A percentile compares a stretch with the other conserved stretches of the same genome.
phyloP scores from a whole-genome alignment of 2,329 filamentous ascomycete species.

The Paracoccidioides brasiliensis region DNA sequence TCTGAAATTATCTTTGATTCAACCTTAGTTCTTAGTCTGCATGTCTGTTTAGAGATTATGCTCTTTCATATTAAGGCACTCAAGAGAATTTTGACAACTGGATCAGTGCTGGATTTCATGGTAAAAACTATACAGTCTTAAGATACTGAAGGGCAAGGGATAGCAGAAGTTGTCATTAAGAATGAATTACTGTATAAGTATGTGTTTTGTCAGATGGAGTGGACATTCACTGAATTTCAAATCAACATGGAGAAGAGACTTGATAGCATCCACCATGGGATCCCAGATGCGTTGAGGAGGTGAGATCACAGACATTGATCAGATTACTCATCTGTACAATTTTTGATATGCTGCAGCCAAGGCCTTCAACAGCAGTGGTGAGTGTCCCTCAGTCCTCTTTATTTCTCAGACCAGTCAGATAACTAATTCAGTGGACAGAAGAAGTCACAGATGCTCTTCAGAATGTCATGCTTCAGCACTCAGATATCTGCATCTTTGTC shows the following conservation, averaged over 20 bases:
- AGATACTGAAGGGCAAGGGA: conserved; percentile 19
- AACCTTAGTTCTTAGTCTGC: conserved; percentile 2
- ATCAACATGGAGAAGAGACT: conserved; percentile 16
- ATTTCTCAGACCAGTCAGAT: not conserved
- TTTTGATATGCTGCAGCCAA: conserved; percentile 25
- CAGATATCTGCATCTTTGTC: no score
- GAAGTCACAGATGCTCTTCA: no score
- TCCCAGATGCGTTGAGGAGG: conserved; percentile 16
- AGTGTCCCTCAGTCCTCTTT: conserved; percentile 9
- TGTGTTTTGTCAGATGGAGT: conserved; percentile 19
- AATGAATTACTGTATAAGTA: conserved; percentile 20
- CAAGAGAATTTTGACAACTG: no score
- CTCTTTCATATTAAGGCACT: no score
- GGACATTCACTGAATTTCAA: conserved; percentile 13
- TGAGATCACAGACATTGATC: conserved; percentile 22
- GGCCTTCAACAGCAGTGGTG: conserved; percentile 27
- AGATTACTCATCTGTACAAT: conserved; percentile 22
- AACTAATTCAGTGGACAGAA: not conserved
- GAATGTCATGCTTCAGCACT: no score
- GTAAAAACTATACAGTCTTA: conserved; percentile 19
- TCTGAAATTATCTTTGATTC: no score
- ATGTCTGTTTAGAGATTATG: not conserved
- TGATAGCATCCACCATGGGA: conserved; percentile 6
- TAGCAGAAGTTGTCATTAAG: conserved; percentile 22
- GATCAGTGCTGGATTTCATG: no score